Evolutionary conservation across 1,284 basidiomycete genomes (phyloP).

Genomic region (Mycosarcoma maydis): DNA sequence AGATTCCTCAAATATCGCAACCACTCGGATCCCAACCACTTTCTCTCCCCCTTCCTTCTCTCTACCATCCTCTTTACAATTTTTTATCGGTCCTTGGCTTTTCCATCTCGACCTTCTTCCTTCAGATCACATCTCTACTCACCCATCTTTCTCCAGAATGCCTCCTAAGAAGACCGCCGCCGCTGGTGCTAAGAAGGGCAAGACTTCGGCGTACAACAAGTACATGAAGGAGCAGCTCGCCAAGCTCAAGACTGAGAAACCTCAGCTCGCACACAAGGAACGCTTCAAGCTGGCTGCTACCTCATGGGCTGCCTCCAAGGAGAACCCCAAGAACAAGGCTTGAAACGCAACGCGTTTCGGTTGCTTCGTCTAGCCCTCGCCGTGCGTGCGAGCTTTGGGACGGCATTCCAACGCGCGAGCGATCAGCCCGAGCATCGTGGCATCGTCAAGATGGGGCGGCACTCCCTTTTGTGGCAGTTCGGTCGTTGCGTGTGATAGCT

Average conservation of each 20-base stretch:
- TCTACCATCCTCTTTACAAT: slow-evolving; percentile 1
- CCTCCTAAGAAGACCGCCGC: slow-evolving; percentile 53
- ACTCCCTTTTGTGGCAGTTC: not conserved
- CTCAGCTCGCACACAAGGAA: slow-evolving; percentile 54
- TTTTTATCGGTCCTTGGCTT: no score
- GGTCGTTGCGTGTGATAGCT: not conserved
- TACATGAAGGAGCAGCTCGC: slow-evolving; percentile 56
- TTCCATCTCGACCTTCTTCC: no score
- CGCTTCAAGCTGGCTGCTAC: slow-evolving; percentile 59
- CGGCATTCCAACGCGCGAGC: not conserved
- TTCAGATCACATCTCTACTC: no score
- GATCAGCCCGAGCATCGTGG: not conserved
- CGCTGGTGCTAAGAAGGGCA: slow-evolving; percentile 51
- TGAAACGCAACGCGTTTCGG: no score
- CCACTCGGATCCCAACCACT: not conserved
- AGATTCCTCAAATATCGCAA: not conserved
- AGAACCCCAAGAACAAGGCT: slow-evolving; percentile 57
- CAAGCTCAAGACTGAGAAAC: slow-evolving; percentile 56
- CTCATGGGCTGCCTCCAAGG: slow-evolving; percentile 50
- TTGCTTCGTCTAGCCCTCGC: no score
- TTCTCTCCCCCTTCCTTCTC: slow-evolving; percentile 2
- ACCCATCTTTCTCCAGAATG: slow-evolving; percentile 16
- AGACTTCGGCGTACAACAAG: slow-evolving; percentile 46
- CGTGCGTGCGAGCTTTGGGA: no score
- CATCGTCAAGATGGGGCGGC: not conserved